phyloP scores from a whole-genome alignment of 2,329 filamentous ascomycete species.

The Aciculosporium take region DNA sequence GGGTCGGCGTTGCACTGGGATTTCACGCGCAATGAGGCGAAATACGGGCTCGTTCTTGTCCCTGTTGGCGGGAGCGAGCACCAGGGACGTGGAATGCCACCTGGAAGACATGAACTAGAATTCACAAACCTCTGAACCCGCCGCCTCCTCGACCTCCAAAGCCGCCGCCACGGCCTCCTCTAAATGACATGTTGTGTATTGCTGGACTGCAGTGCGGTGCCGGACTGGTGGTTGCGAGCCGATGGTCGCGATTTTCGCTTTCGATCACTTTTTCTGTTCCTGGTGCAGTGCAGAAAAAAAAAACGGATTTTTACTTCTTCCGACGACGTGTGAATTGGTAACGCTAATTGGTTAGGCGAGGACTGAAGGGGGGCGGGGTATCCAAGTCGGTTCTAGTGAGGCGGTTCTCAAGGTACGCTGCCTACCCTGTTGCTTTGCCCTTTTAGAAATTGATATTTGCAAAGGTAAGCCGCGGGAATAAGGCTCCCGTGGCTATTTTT shows the following conservation, averaged over 20 bases:
- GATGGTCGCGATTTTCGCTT: not conserved
- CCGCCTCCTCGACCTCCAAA: conserved; percentile 9
- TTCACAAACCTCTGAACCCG: conserved; percentile 9
- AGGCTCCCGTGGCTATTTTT: no score
- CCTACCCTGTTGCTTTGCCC: conserved; percentile 3
- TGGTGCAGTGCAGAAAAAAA: conserved; percentile 1
- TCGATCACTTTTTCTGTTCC: conserved; percentile 7
- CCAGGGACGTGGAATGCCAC: no score
- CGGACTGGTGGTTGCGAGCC: conserved; percentile 2
- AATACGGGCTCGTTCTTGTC: no score
- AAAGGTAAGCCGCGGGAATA: no score
- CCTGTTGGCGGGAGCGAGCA: no score
- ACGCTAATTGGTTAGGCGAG: conserved; percentile 1
- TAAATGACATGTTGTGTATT: conserved; percentile 9
- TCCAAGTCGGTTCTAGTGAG: not conserved
- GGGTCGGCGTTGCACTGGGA: no score
- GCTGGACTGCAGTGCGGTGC: not conserved
- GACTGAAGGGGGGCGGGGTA: no score
- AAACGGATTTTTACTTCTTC: conserved; percentile 5
- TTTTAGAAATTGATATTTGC: no score
- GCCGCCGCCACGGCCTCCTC: conserved; percentile 11
- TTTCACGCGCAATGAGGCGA: no score
- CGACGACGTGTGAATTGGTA: conserved; percentile 2
- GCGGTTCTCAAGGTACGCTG: not conserved
- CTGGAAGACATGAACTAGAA: not conserved